phyloP scores from a whole-genome alignment of 139 green algal genomes.

The Coccomyxa sp. region DNA sequence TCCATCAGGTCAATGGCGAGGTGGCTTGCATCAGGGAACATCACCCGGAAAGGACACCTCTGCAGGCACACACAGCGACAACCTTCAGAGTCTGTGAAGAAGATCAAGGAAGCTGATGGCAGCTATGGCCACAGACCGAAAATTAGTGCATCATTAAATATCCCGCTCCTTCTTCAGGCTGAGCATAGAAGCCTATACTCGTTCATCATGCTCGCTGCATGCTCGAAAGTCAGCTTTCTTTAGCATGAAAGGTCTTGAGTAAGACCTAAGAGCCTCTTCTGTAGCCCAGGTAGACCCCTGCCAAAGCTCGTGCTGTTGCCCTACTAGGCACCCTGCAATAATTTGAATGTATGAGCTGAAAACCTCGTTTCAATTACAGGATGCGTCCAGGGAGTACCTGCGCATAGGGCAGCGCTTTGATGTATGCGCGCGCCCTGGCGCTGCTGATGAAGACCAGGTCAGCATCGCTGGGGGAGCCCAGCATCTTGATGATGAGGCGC shows the following conservation, averaged over 20 bases:
- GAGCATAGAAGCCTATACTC: background rate
- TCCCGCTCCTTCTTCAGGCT: background rate
- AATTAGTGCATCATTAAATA: background rate
- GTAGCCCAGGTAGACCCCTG: too few relatives aligned
- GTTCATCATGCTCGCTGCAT: too few relatives aligned
- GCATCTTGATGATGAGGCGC: conserved; percentile 82
- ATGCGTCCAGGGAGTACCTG: conserved; percentile 28
- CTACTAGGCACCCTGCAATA: too few relatives aligned
- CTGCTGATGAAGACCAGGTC: conserved; percentile 88
- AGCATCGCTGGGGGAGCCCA: conserved; percentile 83
- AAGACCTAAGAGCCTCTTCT: too few relatives aligned
- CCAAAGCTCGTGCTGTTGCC: too few relatives aligned
- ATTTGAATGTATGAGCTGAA: too few relatives aligned
- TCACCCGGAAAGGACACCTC: conserved; percentile 38
- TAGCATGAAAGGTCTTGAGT: too few relatives aligned
- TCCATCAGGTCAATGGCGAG: conserved; percentile 82
- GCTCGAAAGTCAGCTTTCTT: too few relatives aligned
- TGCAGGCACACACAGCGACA: conserved; percentile 1
- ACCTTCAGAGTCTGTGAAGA: too few relatives aligned
- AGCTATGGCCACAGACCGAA: background rate
- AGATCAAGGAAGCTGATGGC: background rate
- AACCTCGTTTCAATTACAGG: background rate
- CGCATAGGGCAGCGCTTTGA: conserved; percentile 54
- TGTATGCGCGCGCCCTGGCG: conserved; percentile 77
- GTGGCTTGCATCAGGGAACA: conserved; percentile 70